Base-by-base conservation (phyloP, 106 monocot species). In the Dioscorea zingiberensis region DNA sequence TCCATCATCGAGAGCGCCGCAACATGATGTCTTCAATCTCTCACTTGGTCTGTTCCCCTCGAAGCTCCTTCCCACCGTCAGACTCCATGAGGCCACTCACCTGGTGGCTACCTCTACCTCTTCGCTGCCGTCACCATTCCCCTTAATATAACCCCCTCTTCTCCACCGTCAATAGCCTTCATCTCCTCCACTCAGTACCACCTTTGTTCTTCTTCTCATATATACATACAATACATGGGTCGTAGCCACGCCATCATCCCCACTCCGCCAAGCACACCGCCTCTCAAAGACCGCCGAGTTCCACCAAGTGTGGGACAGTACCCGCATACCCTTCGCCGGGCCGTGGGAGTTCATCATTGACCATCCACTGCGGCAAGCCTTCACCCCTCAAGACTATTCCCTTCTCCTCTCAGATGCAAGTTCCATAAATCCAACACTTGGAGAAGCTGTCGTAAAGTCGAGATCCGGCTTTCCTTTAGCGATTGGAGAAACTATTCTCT, bases 201-300 rank as follows among this genome's bases (percentile, higher is more conserved):
- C 32, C 58, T 54, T 70, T 77, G 64, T 71, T 49, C 48, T 65
- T 7, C 59, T 77, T 70, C 71, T 77, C 77, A 2, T n/a, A n/a
- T n/a, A n/a, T n/a, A 64, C 77, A 48, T 77, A 77, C 28, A 77
- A 24, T 3, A n/a, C n/a, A n/a, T n/a, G n/a, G n/a, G n/a, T n/a
- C n/a, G n/a, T n/a, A 70, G 77, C 77, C 77, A 77, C 3, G 69
- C 77, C 0, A 77, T 48, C 65, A 77, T 71, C 27, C 63, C 63
- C 25, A 77, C 77, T 12, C 71, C 77, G 48, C 24, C 65, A n/a
- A n/a, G 30, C 55, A 32, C 10, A 77, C 21, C 47, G 56, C 63
- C 69, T 76, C 76, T 63, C n/a, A n/a, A n/a, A n/a, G n/a, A 76
- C 13, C 21, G 48, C 38, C 3, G 70, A 71, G 47, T 71, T 77